A percentile compares a stretch with the other conserved stretches of the same genome.
These are phyloP conservation scores for Westerdykella aurantiaca DNA, from an alignment of 2,329 filamentous ascomycete genomes.

Conservation along the genomic window DNA sequence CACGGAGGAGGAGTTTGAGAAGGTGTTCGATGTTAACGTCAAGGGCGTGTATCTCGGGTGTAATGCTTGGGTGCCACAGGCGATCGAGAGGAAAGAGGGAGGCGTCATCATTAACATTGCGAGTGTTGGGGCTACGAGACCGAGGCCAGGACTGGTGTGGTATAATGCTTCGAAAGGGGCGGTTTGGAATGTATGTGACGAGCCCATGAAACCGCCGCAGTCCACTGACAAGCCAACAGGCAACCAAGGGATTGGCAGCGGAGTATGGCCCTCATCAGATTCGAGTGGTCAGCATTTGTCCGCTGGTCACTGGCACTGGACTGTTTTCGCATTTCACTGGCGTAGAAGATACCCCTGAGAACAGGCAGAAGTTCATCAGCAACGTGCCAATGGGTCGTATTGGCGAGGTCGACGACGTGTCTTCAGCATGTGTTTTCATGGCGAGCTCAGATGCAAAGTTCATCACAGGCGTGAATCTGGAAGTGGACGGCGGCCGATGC, in stretches of 20 bases:
- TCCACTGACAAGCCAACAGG: conserved; percentile 19
- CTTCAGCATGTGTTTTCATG: conserved; percentile 52
- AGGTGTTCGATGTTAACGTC: conserved; percentile 63
- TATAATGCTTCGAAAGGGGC: conserved; percentile 66
- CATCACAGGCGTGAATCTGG: conserved; percentile 50
- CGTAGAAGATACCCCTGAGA: conserved; percentile 56
- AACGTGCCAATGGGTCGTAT: conserved; percentile 57
- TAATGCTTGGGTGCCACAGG: conserved; percentile 55
- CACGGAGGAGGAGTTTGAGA: conserved; percentile 60
- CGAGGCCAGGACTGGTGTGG: conserved; percentile 60
- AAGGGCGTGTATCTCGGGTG: conserved; percentile 60
- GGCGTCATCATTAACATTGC: conserved; percentile 62
- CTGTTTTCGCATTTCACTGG: conserved; percentile 56
- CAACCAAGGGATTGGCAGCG: conserved; percentile 62
- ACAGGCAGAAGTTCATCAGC: conserved; percentile 47
- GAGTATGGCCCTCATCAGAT: conserved; percentile 69
- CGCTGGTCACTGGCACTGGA: conserved; percentile 61
- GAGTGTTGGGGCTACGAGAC: conserved; percentile 57
- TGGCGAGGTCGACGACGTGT: conserved; percentile 57
- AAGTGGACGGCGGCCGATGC: conserved; percentile 37
- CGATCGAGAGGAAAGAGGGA: conserved; percentile 52
- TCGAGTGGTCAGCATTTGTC: conserved; percentile 66
- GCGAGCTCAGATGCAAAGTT: conserved; percentile 55
- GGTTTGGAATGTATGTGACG: conserved; percentile 49
- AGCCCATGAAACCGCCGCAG: conserved; percentile 1